Base-by-base conservation (phyloP, 23 red algal genomes). In the Gracilaria gracilis region DNA sequence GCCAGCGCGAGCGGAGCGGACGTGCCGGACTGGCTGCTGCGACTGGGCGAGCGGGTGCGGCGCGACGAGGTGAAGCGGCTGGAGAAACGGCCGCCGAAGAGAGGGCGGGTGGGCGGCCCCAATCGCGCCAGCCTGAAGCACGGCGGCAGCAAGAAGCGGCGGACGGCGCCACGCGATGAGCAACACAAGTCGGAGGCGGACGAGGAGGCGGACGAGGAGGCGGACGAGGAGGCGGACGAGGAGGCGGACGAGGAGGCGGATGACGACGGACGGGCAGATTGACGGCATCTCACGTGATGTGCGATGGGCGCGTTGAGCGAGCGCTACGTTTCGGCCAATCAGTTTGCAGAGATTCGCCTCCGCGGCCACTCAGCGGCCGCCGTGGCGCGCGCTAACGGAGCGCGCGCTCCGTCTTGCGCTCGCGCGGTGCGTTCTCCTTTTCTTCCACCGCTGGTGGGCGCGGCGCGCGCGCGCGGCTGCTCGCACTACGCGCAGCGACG, bases 21-120 rank as follows among this genome's bases (percentile, higher is more conserved):
- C 28, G 70, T 98, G 13, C 95, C 95, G 25, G 88, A 92, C 21
- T 96, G 95, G 95, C 82, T 88, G 65, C 20, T 85, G 66, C 46
- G 39, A 17, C 38, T 65, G 66, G 82, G 83, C 29, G 48, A 20
- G 23, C 11, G 62, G 6, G 79, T 71, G 57, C 51, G 91, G 20
- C 57, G 53, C 24, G 81, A 86, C 55, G 91, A 82, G 61, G 42
- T 65, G 27, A 67, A 69, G 36, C 36, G 87, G 57, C 12, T 91
- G 58, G 87, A 91, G 61, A 71, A 40, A 29, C 54, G 77, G 62
- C 87, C 87, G 38, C 73, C 75, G 28, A 80, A 54, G 37, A 38
- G 87, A 32, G 24, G 29, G 62, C 47, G 21, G 12, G 70, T 91
- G 76, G 87, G 87, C 29, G 87, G 87, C 9, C 75, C 87, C 14